Evolutionary conservation across 1,139 yeast species (phyloP).

Genomic region (Arxiozyma slooffiae): DNA sequence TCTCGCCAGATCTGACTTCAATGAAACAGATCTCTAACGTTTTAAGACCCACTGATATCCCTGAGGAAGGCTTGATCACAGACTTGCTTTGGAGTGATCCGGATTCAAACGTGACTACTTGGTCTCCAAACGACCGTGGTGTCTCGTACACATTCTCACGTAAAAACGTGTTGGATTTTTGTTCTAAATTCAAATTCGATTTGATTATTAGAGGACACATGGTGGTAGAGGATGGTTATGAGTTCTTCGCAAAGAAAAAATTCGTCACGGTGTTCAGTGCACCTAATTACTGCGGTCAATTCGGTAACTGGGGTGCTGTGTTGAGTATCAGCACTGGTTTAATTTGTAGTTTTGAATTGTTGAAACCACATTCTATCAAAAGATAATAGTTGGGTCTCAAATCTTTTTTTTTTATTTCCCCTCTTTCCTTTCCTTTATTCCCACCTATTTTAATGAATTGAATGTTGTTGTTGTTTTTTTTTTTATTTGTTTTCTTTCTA

Average conservation of each 20-base stretch:
- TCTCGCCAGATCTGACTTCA: constrained; percentile 62
- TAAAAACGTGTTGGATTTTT: constrained; percentile 62
- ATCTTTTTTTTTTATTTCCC: background rate
- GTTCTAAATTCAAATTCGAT: constrained; percentile 63
- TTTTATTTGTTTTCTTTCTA: background rate
- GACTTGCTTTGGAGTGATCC: constrained; percentile 89
- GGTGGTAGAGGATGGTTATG: constrained; percentile 93
- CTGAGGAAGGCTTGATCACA: constrained; percentile 71
- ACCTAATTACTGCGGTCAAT: constrained; percentile 87
- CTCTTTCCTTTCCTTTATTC: background rate
- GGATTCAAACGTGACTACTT: constrained; percentile 51
- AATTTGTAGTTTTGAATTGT: constrained; percentile 72
- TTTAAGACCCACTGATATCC: constrained; percentile 78
- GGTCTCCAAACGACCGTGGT: constrained; percentile 83
- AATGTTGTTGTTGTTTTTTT: too few species aligned
- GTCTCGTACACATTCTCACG: constrained; percentile 76
- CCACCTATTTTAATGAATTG: background rate
- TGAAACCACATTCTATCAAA: constrained; percentile 45
- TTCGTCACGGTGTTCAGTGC: constrained; percentile 80
- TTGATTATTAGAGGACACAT: constrained; percentile 78
- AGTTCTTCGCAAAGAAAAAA: constrained; percentile 66
- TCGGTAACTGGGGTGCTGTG: constrained; percentile 84
- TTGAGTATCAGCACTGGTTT: constrained; percentile 71
- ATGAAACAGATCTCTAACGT: constrained; percentile 58
- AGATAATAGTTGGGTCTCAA: constrained; percentile 3